Conservation (phyloP, 2,329 filamentous ascomycete genomes). For the Diaporthe citriasiana region DNA sequence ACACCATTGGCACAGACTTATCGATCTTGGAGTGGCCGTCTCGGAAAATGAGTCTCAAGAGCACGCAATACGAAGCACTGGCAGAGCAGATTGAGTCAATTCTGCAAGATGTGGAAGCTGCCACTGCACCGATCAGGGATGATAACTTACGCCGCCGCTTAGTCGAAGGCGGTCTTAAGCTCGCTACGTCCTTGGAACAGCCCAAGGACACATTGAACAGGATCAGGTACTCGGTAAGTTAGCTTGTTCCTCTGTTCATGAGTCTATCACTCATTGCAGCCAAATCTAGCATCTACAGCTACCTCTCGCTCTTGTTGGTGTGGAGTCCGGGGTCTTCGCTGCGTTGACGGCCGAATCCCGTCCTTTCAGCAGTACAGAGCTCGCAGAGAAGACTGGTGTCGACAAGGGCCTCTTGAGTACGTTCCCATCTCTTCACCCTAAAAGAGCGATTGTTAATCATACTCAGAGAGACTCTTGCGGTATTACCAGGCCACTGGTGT, state of each 20-base stretch:
- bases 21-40: neutral
- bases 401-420: neutral
- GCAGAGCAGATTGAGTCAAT: neutral
- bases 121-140: neutral
- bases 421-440: neutral
- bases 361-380: neutral
- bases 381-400: neutral
- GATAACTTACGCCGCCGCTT: neutral
- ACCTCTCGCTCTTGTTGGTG: neutral
- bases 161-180: neutral
- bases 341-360: neutral
- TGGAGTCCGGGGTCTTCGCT: neutral
- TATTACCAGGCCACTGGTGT: neutral
- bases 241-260: neutral
- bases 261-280: neutral
- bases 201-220: neutral
- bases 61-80: neutral
- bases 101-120: neutral
- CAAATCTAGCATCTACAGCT: neutral
- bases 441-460: neutral
- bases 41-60: neutral
- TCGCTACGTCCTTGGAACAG: neutral
- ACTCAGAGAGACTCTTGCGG: neutral
- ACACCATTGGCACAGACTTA: neutral
- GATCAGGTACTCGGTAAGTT: neutral